Percentiles rank a stretch among this genome's conserved stretches.
phyloP scores from a whole-genome alignment of 2,329 filamentous ascomycete genomes.

The Pseudogymnoascus sp. region DNA sequence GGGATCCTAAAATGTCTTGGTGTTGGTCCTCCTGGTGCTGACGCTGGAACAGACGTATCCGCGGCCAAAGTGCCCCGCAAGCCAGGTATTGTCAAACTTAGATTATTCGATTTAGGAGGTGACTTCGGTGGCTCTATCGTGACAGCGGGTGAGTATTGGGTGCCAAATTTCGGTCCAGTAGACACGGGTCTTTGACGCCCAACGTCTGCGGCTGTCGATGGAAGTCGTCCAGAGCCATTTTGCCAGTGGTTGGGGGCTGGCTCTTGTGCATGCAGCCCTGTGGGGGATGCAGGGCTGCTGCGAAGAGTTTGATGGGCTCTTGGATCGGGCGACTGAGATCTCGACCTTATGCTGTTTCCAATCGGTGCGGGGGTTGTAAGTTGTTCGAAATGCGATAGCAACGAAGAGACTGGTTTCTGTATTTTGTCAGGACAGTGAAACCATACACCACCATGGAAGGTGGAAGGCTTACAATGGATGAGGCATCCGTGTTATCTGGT shows the following conservation, averaged over 20 bases:
- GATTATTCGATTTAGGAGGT: constrained; percentile 44
- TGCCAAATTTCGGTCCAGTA: background rate
- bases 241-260: background rate
- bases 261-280: background rate
- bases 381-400: constrained; percentile 75
- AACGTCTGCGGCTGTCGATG: background rate
- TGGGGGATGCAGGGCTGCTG: background rate
- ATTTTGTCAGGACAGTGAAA: background rate
- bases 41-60: constrained; percentile 41
- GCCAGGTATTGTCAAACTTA: constrained; percentile 25
- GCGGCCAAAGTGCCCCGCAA: constrained; percentile 29
- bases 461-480: constrained; percentile 56
- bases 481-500: constrained; percentile 62
- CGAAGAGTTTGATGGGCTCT: background rate
- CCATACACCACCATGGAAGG: background rate
- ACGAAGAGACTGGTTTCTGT: constrained; percentile 73
- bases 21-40: constrained; percentile 30
- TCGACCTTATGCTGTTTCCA: constrained; percentile 5
- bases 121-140: constrained; percentile 64
- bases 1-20: constrained; percentile 45
- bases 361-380: background rate
- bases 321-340: constrained; percentile 9
- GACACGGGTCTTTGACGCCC: background rate
- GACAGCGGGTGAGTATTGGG: constrained; percentile 49
- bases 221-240: background rate